These are phyloP conservation scores for Cylindrotheca closterium DNA, from an alignment of 108 stramenopile species.

Conservation along the genomic window DNA sequence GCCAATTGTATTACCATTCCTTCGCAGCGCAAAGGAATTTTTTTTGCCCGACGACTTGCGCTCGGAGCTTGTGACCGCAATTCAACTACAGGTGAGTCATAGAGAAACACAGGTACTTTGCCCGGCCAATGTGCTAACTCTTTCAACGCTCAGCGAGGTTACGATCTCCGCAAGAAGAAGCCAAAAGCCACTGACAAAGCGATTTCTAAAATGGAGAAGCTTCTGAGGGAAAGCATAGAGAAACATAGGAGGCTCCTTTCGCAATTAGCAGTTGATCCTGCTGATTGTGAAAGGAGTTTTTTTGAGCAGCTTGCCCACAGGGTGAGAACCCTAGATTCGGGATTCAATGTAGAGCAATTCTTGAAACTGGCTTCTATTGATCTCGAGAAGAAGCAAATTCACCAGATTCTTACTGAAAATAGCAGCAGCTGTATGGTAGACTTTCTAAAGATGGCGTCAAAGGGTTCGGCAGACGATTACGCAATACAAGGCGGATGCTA, in stretches of 20 bases:
- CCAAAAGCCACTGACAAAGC: conserved; percentile 26
- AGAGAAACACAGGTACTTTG: no score
- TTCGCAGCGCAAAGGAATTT: conserved; percentile 11
- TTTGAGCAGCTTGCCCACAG: conserved; percentile 28
- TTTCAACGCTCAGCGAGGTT: conserved; percentile 21
- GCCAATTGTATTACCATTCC: conserved; percentile 59
- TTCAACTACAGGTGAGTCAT: conserved; percentile 40
- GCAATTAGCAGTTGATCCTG: conserved; percentile 25
- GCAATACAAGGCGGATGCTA: conserved; percentile 3
- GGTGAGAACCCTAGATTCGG: conserved; percentile 20
- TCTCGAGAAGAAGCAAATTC: conserved; percentile 26
- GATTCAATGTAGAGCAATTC: neutral
- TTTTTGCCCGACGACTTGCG: conserved; percentile 59
- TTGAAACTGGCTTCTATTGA: conserved; percentile 63
- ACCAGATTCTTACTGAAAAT: conserved; percentile 20
- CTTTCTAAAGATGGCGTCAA: conserved; percentile 9
- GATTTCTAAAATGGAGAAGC: conserved; percentile 33
- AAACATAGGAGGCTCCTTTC: conserved; percentile 24
- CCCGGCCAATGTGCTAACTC: no score
- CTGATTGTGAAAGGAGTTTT: conserved; percentile 33
- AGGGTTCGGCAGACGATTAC: neutral
- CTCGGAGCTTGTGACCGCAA: conserved; percentile 46
- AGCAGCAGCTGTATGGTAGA: neutral
- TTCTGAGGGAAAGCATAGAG: conserved; percentile 30
- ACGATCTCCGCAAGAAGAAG: conserved; percentile 27